These are phyloP conservation scores for Ascochyta lentis DNA, from an alignment of 2,329 filamentous ascomycete genomes.

Conservation along the genomic window DNA sequence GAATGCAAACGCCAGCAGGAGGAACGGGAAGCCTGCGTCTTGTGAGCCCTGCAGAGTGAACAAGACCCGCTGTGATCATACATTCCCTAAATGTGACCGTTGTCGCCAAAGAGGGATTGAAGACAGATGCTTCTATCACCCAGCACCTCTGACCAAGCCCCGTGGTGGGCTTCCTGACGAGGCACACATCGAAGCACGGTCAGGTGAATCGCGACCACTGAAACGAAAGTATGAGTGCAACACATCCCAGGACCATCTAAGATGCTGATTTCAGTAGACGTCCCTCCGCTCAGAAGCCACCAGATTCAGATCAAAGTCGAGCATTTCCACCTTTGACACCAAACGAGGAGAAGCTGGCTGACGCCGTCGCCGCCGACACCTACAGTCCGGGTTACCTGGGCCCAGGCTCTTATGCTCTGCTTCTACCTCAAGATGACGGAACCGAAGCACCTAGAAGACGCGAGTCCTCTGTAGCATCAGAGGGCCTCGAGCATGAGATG, in stretches of 20 bases:
- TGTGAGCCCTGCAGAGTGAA: conserved; percentile 45
- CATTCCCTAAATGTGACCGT: conserved; percentile 40
- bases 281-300: conserved; percentile 18
- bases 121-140: conserved; percentile 46
- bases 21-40: conserved; percentile 43
- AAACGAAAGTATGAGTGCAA: conserved; percentile 37
- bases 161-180: conserved; percentile 17
- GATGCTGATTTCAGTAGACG: conserved; percentile 23
- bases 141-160: conserved; percentile 43
- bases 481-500: conserved; percentile 36
- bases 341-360: conserved; percentile 34
- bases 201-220: conserved; percentile 24
- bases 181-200: background rate
- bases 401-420: conserved; percentile 42
- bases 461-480: conserved; percentile 33
- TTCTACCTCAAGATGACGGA: conserved; percentile 38
- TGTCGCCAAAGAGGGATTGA: conserved; percentile 43
- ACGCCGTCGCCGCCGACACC: conserved; percentile 42
- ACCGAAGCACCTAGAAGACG: conserved; percentile 22
- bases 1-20: conserved; percentile 35
- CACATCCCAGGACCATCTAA: background rate
- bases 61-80: conserved; percentile 45
- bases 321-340: conserved; percentile 17
- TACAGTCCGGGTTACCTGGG: conserved; percentile 44
- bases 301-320: conserved; percentile 11